Evolutionary conservation across 352 stramenopile species (phyloP).

Genomic region (Pythium rhizo-oryzae): DNA sequence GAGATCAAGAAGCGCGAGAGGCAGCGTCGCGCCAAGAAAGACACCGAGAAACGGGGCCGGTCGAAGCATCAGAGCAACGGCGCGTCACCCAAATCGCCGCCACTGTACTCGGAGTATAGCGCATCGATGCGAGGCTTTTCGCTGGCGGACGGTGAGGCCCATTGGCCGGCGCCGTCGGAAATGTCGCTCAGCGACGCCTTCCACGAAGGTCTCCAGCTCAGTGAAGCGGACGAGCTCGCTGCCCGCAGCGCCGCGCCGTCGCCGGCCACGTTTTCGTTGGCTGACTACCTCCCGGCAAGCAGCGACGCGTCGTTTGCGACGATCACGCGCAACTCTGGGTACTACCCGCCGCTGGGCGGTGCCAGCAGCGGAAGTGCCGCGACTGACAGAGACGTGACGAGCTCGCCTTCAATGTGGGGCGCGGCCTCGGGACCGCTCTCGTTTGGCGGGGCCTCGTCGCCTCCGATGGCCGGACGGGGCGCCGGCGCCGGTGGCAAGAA

Average conservation of each 20-base stretch:
- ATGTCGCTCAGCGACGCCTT: constrained; percentile 50
- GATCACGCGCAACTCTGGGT: constrained; percentile 74
- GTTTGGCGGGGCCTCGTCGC: constrained; percentile 26
- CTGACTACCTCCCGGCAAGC: constrained; percentile 17
- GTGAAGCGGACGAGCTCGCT: neutral
- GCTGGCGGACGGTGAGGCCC: constrained; percentile 49
- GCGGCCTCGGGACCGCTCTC: constrained; percentile 15
- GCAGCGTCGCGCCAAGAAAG: constrained; percentile 55
- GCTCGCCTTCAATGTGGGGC: constrained; percentile 47
- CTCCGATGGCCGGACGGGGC: constrained; percentile 29
- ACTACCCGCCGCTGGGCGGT: constrained; percentile 60
- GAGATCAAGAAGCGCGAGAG: constrained; percentile 84
- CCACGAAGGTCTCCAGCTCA: constrained; percentile 34
- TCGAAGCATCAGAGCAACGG: constrained; percentile 18
- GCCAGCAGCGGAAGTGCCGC: neutral
- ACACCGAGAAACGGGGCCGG: constrained; percentile 39
- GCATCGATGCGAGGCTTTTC: constrained; percentile 46
- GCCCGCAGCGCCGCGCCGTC: neutral
- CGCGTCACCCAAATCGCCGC: constrained; percentile 32
- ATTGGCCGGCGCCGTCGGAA: constrained; percentile 67
- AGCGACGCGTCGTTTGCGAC: constrained; percentile 67
- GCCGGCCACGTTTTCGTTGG: constrained; percentile 22
- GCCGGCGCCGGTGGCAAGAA: constrained; percentile 44
- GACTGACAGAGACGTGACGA: constrained; percentile 17
- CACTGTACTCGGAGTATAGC: constrained; percentile 29